Percentiles rank a stretch among this genome's conserved stretches.
Evolutionary conservation across 805 yeast species (phyloP).

Genomic region (Saturnispora ahearnii): DNA sequence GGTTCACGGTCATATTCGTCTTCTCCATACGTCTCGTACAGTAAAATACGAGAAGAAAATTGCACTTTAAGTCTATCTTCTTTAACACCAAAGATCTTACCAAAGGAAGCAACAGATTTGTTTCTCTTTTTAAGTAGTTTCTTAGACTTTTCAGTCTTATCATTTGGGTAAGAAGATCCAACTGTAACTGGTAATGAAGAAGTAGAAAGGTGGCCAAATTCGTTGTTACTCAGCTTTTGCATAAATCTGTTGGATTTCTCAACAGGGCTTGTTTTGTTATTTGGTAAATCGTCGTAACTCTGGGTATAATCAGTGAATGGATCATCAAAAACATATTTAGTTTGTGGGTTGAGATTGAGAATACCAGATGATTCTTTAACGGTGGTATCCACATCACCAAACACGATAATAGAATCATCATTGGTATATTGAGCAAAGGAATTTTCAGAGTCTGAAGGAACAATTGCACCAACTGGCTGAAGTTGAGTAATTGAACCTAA

Average conservation of each 20-base stretch:
- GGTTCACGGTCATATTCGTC: constrained; percentile 90
- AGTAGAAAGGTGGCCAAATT: constrained; percentile 9
- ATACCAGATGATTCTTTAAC: background rate
- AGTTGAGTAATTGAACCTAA: constrained; percentile 19
- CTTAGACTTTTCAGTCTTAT: constrained; percentile 6
- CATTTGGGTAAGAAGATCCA: background rate
- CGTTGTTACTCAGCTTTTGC: constrained; percentile 5
- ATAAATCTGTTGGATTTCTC: constrained; percentile 10
- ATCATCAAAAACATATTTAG: background rate
- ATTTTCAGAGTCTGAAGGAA: constrained; percentile 15
- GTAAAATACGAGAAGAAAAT: constrained; percentile 73
- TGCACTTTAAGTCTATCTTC: constrained; percentile 25
- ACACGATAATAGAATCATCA: background rate
- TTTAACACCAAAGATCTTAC: constrained; percentile 11
- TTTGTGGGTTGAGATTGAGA: background rate
- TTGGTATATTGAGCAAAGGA: constrained; percentile 8
- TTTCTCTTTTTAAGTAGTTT: constrained; percentile 14
- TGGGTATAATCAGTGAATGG: constrained; percentile 12
- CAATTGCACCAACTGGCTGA: constrained; percentile 8
- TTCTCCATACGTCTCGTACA: constrained; percentile 77
- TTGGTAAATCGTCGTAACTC: constrained; percentile 9
- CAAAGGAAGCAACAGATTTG: constrained; percentile 18
- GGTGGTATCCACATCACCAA: background rate
- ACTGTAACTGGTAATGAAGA: constrained; percentile 8
- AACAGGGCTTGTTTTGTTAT: background rate